A percentile compares a stretch with the other conserved stretches of the same genome.
Conservation (phyloP, 306 rosid genomes). For the Dryas alaskensis region DNA sequence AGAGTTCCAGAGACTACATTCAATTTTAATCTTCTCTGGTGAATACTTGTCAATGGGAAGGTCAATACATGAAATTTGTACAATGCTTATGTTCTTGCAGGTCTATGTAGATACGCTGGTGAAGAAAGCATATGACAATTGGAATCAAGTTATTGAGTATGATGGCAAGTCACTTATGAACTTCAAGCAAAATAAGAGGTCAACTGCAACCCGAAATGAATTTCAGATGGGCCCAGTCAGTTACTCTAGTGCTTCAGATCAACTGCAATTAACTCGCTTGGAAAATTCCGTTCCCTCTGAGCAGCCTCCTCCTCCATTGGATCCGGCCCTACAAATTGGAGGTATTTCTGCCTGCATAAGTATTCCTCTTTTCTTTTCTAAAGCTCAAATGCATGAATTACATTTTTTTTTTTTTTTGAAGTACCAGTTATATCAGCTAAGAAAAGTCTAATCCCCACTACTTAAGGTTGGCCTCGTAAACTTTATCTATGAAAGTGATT, state of each 20-base stretch:
- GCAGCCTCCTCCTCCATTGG: conserved; percentile 42
- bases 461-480: background rate
- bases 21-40: background rate
- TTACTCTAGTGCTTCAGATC: conserved; percentile 50
- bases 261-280: conserved; percentile 40
- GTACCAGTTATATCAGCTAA: too few relatives aligned
- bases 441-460: background rate
- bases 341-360: conserved; percentile 41
- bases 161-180: conserved; percentile 82
- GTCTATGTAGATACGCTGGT: conserved; percentile 82
- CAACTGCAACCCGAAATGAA: conserved; percentile 48
- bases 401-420: background rate
- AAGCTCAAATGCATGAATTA: too few relatives aligned
- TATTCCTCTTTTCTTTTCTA: background rate
- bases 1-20: conserved; percentile 16
- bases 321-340: conserved; percentile 51
- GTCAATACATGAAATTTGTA: conserved; percentile 23
- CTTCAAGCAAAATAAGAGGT: conserved; percentile 44
- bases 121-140: conserved; percentile 92
- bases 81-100: conserved; percentile 50
- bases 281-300: conserved; percentile 51
- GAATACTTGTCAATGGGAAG: conserved; percentile 12
- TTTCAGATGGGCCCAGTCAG: conserved; percentile 42
- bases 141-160: conserved; percentile 87
- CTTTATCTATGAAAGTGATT: background rate